Base-by-base conservation (phyloP, 129 eudicot genomes). In the Saussurea involucrata region DNA sequence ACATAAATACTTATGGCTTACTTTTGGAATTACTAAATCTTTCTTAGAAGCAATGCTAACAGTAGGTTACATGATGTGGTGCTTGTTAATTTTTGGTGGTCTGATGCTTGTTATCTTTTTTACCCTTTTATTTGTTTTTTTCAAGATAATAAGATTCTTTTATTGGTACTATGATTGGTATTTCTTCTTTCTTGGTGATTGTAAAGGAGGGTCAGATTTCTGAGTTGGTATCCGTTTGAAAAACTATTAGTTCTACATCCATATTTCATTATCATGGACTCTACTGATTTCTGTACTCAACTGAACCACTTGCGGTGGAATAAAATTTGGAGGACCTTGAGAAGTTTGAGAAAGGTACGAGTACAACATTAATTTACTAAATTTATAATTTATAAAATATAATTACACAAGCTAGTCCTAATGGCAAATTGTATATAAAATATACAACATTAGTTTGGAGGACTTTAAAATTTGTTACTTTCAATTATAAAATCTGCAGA, bases 21-120 rank as follows among this genome's bases (percentile, higher is more conserved):
- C 17, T 11, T 15, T 40, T 63, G 11, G 12, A 29, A 22, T 28
- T 31, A n/a, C 6, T 37, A 25, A 4, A 15, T 81, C 72, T 69
- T 69, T 73, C 81, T 42, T 76, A 15, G 78, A 78, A 53, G 57
- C 18, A 2, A 66, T 8, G 66, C 73, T 46, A 31, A 42, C 57
- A 8, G 57, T 77, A 24, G 29, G 33, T 27, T 78, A 28, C 53
- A 25, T 58, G 49, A 36, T 34, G 31, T 53, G 2, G 11, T 27
- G 25, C 42, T 10, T 20, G 49, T 72, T 33, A 29, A 33, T 60
- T 22, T 74, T 63, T 75, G 60, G 78, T 74, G 70, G 61, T 63
- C 60, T 9, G 8, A 12, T 72, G 49, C 28, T 12, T 72, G 40
- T 57, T 25, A 8, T 17, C 60, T 36, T 29, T 42, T 27, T 29